phyloP scores from a whole-genome alignment of 495 filamentous ascomycete species.

The Talaromyces adpressus region DNA sequence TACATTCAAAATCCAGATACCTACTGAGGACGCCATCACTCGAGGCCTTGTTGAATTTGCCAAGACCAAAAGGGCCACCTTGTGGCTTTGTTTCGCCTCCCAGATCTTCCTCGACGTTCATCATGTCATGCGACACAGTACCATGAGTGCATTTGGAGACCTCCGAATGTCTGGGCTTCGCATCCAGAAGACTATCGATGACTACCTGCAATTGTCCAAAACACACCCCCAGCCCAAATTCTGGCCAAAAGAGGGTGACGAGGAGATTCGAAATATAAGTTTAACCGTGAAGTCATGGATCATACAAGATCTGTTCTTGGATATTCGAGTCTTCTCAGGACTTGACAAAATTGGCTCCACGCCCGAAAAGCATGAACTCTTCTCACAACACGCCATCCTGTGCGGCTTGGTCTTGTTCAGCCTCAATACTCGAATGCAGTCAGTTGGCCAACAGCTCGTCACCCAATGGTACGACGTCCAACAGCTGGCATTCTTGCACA shows the following conservation, averaged over 20 bases:
- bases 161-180: constrained; percentile 23
- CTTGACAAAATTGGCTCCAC: constrained; percentile 1
- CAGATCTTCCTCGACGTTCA: constrained; percentile 28
- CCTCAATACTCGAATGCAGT: constrained; percentile 21
- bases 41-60: constrained; percentile 20
- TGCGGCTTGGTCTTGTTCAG: constrained; percentile 22
- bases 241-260: constrained; percentile 23
- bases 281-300: constrained; percentile 18
- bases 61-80: constrained; percentile 18
- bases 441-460: constrained; percentile 20
- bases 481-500: constrained; percentile 23
- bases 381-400: constrained; percentile 22
- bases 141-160: constrained; percentile 19
- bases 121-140: constrained; percentile 22
- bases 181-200: constrained; percentile 21
- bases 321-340: constrained; percentile 11
- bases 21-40: constrained; percentile 22
- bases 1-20: constrained; percentile 17
- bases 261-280: constrained; percentile 15
- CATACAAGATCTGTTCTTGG: constrained; percentile 17
- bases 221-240: constrained; percentile 19
- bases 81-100: constrained; percentile 25
- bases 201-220: constrained; percentile 18
- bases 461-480: constrained; percentile 25
- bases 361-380: constrained; percentile 22